Percentiles rank a stretch among this genome's conserved stretches.
Evolutionary conservation across 2,329 filamentous ascomycete species (phyloP).

Genomic region (Diaporthe vaccinii): DNA sequence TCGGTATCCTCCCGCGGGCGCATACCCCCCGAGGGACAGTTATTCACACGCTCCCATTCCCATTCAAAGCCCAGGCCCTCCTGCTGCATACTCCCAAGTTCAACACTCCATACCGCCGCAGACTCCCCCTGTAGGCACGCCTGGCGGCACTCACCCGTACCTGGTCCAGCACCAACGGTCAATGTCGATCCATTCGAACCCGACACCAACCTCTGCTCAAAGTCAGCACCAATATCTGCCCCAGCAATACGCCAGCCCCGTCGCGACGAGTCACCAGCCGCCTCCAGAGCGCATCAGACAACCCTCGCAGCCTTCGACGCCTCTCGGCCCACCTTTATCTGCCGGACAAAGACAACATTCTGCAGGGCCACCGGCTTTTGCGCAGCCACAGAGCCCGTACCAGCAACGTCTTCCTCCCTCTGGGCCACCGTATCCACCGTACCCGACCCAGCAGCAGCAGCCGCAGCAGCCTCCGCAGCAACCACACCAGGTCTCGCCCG

Average conservation of each 20-base stretch:
- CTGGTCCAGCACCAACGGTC: slow-evolving; percentile 60
- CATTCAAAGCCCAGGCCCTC: slow-evolving; percentile 46
- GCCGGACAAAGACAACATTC: slow-evolving; percentile 60
- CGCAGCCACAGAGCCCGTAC: slow-evolving; percentile 72
- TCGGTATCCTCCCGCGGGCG: slow-evolving; percentile 62
- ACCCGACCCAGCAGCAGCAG: slow-evolving; percentile 48
- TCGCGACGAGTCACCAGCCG: slow-evolving; percentile 58
- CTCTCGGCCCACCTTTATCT: slow-evolving; percentile 64
- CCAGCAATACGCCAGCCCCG: slow-evolving; percentile 65
- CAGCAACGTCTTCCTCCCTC: slow-evolving; percentile 61
- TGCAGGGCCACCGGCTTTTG: slow-evolving; percentile 55
- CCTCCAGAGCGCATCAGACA: slow-evolving; percentile 59
- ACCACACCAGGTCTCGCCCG: slow-evolving; percentile 45
- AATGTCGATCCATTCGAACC: slow-evolving; percentile 69
- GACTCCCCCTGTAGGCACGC: slow-evolving; percentile 63
- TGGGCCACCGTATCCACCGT: slow-evolving; percentile 51
- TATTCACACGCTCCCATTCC: slow-evolving; percentile 56
- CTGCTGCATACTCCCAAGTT: slow-evolving; percentile 41
- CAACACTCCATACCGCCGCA: slow-evolving; percentile 57
- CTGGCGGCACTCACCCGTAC: slow-evolving; percentile 54
- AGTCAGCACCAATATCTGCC: slow-evolving; percentile 67
- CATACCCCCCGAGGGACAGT: slow-evolving; percentile 61
- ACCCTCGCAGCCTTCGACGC: slow-evolving; percentile 67
- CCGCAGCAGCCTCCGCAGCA: slow-evolving; percentile 18
- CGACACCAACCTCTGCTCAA: slow-evolving; percentile 74